Evolutionary conservation across 306 rosid genomes (phyloP).

Genomic region (Quercus berberidifolia): DNA sequence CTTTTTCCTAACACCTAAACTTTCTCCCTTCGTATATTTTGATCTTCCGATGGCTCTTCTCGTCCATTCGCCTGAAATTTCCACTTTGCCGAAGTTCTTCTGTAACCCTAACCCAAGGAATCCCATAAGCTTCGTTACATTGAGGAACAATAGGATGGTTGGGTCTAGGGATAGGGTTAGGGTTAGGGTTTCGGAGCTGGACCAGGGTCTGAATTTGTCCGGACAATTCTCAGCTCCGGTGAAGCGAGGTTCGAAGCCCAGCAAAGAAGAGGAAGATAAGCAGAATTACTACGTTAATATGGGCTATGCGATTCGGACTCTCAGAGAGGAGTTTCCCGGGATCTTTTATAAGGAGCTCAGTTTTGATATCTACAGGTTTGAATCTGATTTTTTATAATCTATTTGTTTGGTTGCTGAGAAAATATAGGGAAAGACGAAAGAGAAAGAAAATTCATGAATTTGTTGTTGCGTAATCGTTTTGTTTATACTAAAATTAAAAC

Average conservation of each 20-base stretch:
- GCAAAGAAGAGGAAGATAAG: slow-evolving; percentile 72
- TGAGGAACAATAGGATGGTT: slow-evolving; percentile 18
- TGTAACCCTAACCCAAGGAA: slow-evolving; percentile 36
- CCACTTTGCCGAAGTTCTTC: slow-evolving; percentile 19
- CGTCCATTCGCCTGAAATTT: slow-evolving; percentile 43
- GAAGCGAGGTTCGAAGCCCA: slow-evolving; percentile 55
- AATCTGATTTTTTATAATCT: not conserved
- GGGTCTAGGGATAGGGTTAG: slow-evolving; percentile 33
- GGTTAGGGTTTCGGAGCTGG: slow-evolving; percentile 34
- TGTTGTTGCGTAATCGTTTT: not conserved
- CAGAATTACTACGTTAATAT: slow-evolving; percentile 69
- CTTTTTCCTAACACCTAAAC: not conserved
- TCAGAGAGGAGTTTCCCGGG: slow-evolving; percentile 77
- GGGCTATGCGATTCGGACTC: slow-evolving; percentile 78
- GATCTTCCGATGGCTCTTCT: slow-evolving; percentile 52
- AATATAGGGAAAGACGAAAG: not conserved
- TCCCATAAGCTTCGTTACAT: slow-evolving; percentile 30
- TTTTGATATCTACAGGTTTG: slow-evolving; percentile 71
- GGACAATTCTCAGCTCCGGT: slow-evolving; percentile 66
- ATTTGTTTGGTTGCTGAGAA: not conserved
- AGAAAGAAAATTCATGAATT: not conserved
- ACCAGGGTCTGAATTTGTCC: slow-evolving; percentile 30
- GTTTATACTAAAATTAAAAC: not conserved
- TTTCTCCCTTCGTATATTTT: not conserved
- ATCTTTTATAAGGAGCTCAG: slow-evolving; percentile 66